Evolutionary conservation across 2,329 filamentous ascomycete genomes (phyloP), one percentile per base, ranked within the genome.

Genomic region (Cytospora paraplurivora): DNA sequence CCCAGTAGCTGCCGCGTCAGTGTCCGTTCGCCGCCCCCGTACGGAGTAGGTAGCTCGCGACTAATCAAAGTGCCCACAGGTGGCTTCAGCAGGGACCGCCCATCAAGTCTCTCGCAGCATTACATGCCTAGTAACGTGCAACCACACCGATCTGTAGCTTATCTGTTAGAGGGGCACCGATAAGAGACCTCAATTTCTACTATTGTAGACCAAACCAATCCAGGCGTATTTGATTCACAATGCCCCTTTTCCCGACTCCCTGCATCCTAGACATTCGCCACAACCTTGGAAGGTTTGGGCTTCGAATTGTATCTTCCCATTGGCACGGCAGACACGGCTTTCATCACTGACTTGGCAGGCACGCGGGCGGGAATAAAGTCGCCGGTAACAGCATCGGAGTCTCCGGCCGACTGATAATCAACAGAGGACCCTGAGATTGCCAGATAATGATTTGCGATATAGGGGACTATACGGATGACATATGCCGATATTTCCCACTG

Each of bases 1-100:
- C 50, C 53, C 49, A 55, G 51, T 55, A 61, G 59, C 32, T 37
- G 59, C 59, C 59, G 59, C 59, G 59, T 61, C 59, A 55, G 59
- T 61, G 59, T 55, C 41, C 38, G 35, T 55, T 27, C 50, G 32
- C 51, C 52, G 35, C 33, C 41, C 41, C 52, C 44, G 44, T 47
- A 47, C n/a, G 44, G 44, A 47, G 44, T 37, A 37, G 35, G 35
- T 47, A 47, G 44, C 44, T 47, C n/a, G 4, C 44, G 21, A 19
- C 44, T 47, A 21, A 47, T 21, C 1, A 47, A 47, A 47, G 35
- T 37, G 27, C n/a, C n/a, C n/a, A n/a, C n/a, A 35, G 11, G 41
- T 47, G n/a, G 41, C 41, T 47, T 47, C 2, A n/a, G 19, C 41
- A 47, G 41, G 41, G 44, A 19, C 44, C 21, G 41, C n/a, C 41